Base-by-base conservation (phyloP, 2,329 filamentous ascomycete species). In the Pyricularia grisea region DNA sequence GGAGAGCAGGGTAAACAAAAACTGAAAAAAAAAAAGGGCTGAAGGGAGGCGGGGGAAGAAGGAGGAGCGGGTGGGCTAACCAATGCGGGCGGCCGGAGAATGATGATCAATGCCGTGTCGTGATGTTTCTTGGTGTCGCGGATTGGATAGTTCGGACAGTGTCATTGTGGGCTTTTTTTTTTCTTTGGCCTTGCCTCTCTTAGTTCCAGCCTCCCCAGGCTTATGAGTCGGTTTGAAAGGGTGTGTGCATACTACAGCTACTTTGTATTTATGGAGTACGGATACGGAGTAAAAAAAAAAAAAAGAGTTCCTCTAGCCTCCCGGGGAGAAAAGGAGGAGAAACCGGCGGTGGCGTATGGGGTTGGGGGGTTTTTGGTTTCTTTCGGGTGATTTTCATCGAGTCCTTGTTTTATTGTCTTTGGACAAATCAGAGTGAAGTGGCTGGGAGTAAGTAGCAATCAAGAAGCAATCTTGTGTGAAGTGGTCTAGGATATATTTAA, bases 71-170 rank as follows among this genome's bases (percentile, higher is more conserved):
- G 58, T n/a, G 25, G 9, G n/a, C 58, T 12, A 27, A 27, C 10
- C 50, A 25, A 61, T 23, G 58, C 58, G 25, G 58, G 58, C 23
- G 25, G 58, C 58, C 58, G 58, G 58, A 27, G n/a, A 25, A 61
- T 63, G 60, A 17, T 63, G 60, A 63, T 63, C 60, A 63, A 63
- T 63, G 60, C 60, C 60, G 60, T 63, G 25, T 63, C 58, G 58
- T 12, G 58, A 23, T 61, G 58, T 27, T 58, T 6, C 55, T 25
- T 23, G 55, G 10, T 60, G 31, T 33, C 31, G 31, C 36, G 36
- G 36, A 42, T 20, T 42, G 36, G 36, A 20, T 17, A 42, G 36
- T 17, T n/a, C n/a, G n/a, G n/a, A n/a, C n/a, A n/a, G n/a, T n/a
- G n/a, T n/a, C n/a, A n/a, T n/a, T n/a, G n/a, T n/a, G n/a, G n/a